Evolutionary conservation across 2,329 filamentous ascomycete genomes (phyloP).

Genomic region (Clonostachys chloroleuca): DNA sequence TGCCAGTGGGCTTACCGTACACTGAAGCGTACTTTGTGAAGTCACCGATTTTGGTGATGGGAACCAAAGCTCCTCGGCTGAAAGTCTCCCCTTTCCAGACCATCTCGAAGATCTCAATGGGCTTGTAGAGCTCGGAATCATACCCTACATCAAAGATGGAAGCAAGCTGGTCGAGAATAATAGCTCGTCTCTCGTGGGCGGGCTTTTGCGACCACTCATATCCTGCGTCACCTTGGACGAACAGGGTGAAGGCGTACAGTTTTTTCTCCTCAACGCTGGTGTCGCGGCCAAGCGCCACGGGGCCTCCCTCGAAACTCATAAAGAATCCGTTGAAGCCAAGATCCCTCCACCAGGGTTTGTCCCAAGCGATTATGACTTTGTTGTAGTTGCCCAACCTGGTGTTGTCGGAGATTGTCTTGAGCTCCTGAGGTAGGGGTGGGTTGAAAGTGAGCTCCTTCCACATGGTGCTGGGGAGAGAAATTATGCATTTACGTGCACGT

Average conservation of each 20-base stretch:
- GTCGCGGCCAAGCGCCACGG: constrained; percentile 25
- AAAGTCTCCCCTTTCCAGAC: constrained; percentile 13
- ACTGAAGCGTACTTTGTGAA: constrained; percentile 5
- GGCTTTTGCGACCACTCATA: constrained; percentile 6
- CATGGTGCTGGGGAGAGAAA: constrained; percentile 39
- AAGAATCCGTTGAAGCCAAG: constrained; percentile 24
- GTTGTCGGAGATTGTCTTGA: constrained; percentile 16
- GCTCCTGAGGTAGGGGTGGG: constrained; percentile 28
- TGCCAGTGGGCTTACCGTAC: too few species aligned
- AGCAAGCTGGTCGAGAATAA: constrained; percentile 18
- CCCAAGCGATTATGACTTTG: constrained; percentile 18
- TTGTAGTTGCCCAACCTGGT: constrained; percentile 22
- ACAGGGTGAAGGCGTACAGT: constrained; percentile 1
- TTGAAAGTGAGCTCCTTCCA: constrained; percentile 34
- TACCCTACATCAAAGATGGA: constrained; percentile 9
- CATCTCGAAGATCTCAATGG: constrained; percentile 11
- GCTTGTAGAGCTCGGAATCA: constrained; percentile 5
- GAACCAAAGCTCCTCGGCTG: constrained; percentile 17
- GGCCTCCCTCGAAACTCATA: constrained; percentile 23
- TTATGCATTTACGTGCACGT: constrained; percentile 28
- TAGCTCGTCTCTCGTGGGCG: constrained; percentile 11
- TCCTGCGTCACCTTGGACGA: too few species aligned
- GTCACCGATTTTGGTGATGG: constrained; percentile 12
- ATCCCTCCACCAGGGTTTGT: constrained; percentile 14
- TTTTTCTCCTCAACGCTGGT: constrained; percentile 22